phyloP scores from a whole-genome alignment of 257 asterid genomes.

The Voacanga thouarsii region DNA sequence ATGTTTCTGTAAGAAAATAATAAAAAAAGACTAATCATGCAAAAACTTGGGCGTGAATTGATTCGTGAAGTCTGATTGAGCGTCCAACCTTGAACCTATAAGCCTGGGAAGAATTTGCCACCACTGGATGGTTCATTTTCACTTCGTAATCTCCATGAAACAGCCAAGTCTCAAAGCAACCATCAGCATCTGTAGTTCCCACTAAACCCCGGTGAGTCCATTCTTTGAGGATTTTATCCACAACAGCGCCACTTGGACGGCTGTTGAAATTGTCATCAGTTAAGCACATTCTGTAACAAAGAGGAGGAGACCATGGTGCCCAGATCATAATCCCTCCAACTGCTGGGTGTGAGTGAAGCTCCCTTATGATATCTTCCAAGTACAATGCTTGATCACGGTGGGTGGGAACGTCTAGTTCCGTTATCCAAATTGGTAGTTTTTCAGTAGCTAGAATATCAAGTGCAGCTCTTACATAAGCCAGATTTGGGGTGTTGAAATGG shows the following conservation, averaged over 20 bases:
- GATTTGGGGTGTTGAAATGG: slow-evolving; percentile 48
- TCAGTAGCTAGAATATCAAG: slow-evolving; percentile 51
- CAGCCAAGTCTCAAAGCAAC: slow-evolving; percentile 37
- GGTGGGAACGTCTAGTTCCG: slow-evolving; percentile 53
- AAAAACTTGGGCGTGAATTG: not conserved
- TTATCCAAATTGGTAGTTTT: slow-evolving; percentile 60
- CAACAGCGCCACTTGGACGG: slow-evolving; percentile 48
- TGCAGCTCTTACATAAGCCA: slow-evolving; percentile 40
- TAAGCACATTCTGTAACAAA: slow-evolving; percentile 63
- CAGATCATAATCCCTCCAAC: slow-evolving; percentile 48
- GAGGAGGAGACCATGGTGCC: slow-evolving; percentile 50
- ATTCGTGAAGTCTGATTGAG: not conserved
- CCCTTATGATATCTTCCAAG: slow-evolving; percentile 52
- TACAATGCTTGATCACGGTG: slow-evolving; percentile 37
- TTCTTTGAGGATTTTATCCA: slow-evolving; percentile 28
- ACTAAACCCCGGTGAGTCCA: slow-evolving; percentile 13
- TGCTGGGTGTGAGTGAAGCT: slow-evolving; percentile 39
- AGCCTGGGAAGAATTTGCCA: not conserved
- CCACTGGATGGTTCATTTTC: slow-evolving; percentile 28
- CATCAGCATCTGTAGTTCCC: slow-evolving; percentile 34
- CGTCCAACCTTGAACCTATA: slow-evolving; percentile 12
- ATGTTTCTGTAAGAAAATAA: too few species aligned
- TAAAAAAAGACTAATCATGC: not conserved
- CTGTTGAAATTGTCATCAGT: slow-evolving; percentile 52
- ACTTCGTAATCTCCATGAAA: slow-evolving; percentile 57